Evolutionary conservation across 2,329 filamentous ascomycete species (phyloP).

Genomic region (Cladosporium sp.): DNA sequence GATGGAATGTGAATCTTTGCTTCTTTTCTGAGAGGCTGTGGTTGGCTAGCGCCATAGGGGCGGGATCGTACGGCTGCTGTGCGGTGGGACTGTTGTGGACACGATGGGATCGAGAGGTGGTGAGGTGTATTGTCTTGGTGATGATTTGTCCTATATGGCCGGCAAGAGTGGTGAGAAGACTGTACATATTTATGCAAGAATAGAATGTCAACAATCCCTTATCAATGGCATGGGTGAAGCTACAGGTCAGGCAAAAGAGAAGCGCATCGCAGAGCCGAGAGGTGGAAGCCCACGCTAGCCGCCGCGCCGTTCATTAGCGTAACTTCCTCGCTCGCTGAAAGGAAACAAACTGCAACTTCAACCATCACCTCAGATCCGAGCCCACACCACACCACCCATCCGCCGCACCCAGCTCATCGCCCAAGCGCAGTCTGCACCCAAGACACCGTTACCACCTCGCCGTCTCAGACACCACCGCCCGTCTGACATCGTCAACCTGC

Average conservation of each 20-base stretch:
- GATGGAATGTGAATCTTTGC: constrained; percentile 11
- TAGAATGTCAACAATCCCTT: neutral
- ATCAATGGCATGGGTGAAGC: neutral
- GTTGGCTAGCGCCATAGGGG: constrained; percentile 9
- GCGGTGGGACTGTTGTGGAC: neutral
- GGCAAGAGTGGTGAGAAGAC: neutral
- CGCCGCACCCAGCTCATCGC: constrained; percentile 9
- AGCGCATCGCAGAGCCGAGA: neutral
- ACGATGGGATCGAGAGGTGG: neutral
- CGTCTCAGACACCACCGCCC: constrained; percentile 10
- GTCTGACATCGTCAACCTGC: constrained; percentile 7
- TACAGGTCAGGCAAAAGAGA: neutral
- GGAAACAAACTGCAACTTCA: constrained; percentile 15
- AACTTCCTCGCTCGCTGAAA: constrained; percentile 9
- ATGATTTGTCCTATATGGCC: neutral
- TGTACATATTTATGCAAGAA: neutral
- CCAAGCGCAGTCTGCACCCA: constrained; percentile 11
- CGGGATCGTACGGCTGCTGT: constrained; percentile 15
- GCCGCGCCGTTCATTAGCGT: constrained; percentile 1
- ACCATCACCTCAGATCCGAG: constrained; percentile 13
- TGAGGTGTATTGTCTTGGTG: neutral
- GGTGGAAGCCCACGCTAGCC: constrained; percentile 6
- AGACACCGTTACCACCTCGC: neutral
- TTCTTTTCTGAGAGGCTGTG: constrained; percentile 17
- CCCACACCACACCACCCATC: neutral